Evolutionary conservation across 2,329 filamentous ascomycete species (phyloP), one percentile per base, ranked within the genome.

Genomic region (Penicillium nordicum): DNA sequence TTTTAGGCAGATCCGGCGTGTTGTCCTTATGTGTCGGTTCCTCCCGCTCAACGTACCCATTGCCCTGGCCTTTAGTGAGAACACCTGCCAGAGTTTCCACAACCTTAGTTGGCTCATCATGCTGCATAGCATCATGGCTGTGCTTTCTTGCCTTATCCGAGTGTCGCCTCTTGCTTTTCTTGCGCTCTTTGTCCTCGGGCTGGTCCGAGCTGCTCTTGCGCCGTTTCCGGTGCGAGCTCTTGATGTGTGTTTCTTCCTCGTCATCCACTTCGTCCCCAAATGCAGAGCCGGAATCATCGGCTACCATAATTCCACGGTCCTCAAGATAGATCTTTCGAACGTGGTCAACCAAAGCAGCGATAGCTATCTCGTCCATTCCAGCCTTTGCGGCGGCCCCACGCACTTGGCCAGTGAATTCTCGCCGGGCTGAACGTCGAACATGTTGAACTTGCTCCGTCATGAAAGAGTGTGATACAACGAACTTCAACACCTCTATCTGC

Each of bases 191-290:
- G 9, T 32, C 23, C n/a, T 51, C 51, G 16, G 14, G 7, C 4
- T 50, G 34, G 3, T 47, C 40, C 2, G 42, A 21, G 23, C 40
- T 57, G 12, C 51, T 62, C 30, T 53, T 60, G 18, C 27, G 54
- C 7, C 50, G 50, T 18, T 52, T 52, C 14, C 41, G 50, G 9
- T 25, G 25, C 8, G 25, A 27, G 14, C 6, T 34, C 10, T 36
- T 21, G 14, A 27, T 25, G 2, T n/a, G 21, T 16, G 21, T 7
- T 21, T 36, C 23, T 49, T 42, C 45, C 23, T 30, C 37, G 25
- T 61, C 59, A 10, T 67, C 55, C 14, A 68, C 58, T 50, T 71
- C 66, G n/a, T 63, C 55, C 5, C 66, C 67, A 34, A 67, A 68
- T 2, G 50, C 38, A 6, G 55, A 55, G 1, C 48, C 34, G 18